Base-by-base conservation (phyloP, 768 basidiomycete genomes). In the Xanthoconium stramineum region DNA sequence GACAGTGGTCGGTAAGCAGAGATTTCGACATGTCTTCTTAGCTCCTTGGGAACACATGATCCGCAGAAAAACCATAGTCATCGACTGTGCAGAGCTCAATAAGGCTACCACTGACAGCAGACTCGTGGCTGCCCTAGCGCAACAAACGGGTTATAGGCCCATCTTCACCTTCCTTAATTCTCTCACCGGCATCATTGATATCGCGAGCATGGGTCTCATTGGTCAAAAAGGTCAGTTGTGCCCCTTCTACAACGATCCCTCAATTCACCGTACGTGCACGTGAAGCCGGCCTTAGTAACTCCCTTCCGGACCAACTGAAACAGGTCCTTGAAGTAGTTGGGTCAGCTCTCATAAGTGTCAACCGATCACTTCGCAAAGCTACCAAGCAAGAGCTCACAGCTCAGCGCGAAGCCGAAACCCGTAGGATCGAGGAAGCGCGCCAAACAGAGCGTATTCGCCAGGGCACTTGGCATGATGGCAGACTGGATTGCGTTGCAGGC, bases 171-270 rank as follows among this genome's bases (percentile, higher is more conserved):
- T 94, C 73, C 74, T 92, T 47, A 85, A 87, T 63, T 92, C 89
- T 0, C 72, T 92, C 66, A 89, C 82, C 63, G 88, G 83, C 59
- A 73, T 98, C 54, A 83, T 98, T 58, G 96, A 98, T 68, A 79
- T 98, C n/a, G 94, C 92, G 1, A 88, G 86, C 56, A 82, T 94
- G 42, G 95, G 95, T 2, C 66, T 98, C n/a, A 97, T 97, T 62
- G 97, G 97, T 3, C 93, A 97, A 67, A 98, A 98, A 75, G 83
- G 91, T 88, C 52, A 7, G 71, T 54, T 28, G 8, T 50, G 6
- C 10, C 28, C 15, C 12, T 47, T 6, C 40, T 43, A 20, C 8
- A 15, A 6, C 28, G 17, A 2, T 2, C 35, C 24, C 35, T 38
- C 46, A 19, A 56, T 49, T 58, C 12, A 62, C 35, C n/a, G 3